Evolutionary conservation across 2,329 filamentous ascomycete genomes (phyloP), one percentile per base, ranked within the genome.

Genomic region (Exophiala aquamarina): DNA sequence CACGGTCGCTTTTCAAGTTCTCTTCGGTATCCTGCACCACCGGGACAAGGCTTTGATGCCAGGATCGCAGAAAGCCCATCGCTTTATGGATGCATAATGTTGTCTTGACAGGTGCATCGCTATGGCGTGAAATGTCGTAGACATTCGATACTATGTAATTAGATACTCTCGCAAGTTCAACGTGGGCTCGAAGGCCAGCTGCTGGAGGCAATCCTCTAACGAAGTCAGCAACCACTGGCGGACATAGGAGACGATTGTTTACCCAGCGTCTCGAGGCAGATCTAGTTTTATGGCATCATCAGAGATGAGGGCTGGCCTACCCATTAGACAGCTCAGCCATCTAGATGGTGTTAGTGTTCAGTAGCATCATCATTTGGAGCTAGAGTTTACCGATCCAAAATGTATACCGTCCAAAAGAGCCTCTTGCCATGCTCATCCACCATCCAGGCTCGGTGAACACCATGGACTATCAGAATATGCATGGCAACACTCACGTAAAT

Each of bases 341-440:
- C 64, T 64, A 31, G 5, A 26, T 26, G 11, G n/a, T 26, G 23
- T 26, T 11, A 26, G 23, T 26, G 6, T 26, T 26, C 23, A 26
- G 23, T 26, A 11, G 6, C 6, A 6, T 11, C 23, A 26, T 26
- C 23, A 26, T 6, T n/a, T n/a, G 23, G 23, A 6, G 8, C 8
- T 14, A 15, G 15, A 17, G 13, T 54, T 61, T 64, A 77, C 36
- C 74, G 66, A 52, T 78, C 74, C 11, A 78, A 59, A n/a, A 74
- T 66, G 46, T 76, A 78, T 2, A 77, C 63, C 0, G 74, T 78
- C 75, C 75, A 78, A 44, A 78, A 77, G 4, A 73, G 64, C 28
- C 75, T 63, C 53, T 72, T 76, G 1, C 67, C 69, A 17, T 59
- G 59, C 55, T 77, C 74, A 33, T 74, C 67, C 3, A 67, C 61